Evolutionary conservation across 176 grass and related monocot species (phyloP).

Genomic region (Carex pumila): DNA sequence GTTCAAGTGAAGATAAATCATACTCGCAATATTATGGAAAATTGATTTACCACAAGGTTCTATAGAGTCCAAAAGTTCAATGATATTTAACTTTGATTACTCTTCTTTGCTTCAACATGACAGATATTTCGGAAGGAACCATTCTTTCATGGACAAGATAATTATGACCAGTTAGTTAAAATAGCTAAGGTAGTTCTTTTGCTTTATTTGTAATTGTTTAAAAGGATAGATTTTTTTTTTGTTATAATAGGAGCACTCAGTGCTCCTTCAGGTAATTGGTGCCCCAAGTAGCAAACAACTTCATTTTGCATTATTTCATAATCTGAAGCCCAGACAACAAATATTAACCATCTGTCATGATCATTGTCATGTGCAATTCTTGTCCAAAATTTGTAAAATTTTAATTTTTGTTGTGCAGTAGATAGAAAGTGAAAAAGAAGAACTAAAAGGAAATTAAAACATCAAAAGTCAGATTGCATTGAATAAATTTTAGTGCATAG

Average conservation of each 20-base stretch:
- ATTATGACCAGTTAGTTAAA: constrained; percentile 94
- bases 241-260: not conserved
- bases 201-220: constrained; percentile 3
- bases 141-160: constrained; percentile 91
- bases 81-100: not conserved
- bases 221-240: not conserved
- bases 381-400: not conserved
- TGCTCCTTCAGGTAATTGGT: not conserved
- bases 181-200: constrained; percentile 64
- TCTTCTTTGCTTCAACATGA: not conserved
- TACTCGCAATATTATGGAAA: not conserved
- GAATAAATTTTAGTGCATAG: not conserved
- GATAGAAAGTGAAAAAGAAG: not conserved
- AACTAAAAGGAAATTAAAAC: not conserved
- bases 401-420: not conserved
- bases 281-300: not conserved
- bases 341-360: not conserved
- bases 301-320: not conserved
- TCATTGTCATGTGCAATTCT: not conserved
- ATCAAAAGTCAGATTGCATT: not conserved
- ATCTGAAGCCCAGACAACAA: not conserved
- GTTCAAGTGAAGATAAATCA: not conserved
- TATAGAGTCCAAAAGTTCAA: not conserved
- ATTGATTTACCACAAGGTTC: not conserved
- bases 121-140: constrained; percentile 83